Evolutionary conservation across 148 eudicot species (phyloP).

Genomic region (Mesembryanthemum crystallinum): DNA sequence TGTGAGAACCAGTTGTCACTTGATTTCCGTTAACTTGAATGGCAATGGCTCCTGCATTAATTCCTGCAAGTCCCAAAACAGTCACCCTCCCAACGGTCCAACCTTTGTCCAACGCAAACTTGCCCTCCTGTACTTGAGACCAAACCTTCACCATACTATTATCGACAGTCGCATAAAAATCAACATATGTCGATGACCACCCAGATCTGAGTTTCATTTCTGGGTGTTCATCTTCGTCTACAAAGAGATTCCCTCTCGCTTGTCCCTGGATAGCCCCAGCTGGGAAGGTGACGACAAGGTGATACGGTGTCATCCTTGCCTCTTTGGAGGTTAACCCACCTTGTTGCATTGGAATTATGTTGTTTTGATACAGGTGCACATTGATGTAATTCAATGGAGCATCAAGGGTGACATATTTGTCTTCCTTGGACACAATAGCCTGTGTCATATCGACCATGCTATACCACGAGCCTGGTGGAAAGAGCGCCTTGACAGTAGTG

Average conservation of each 20-base stretch:
- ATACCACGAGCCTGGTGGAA: conserved; percentile 90
- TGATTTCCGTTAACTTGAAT: conserved; percentile 51
- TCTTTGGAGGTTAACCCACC: conserved; percentile 81
- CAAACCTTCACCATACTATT: conserved; percentile 62
- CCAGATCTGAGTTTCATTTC: conserved; percentile 87
- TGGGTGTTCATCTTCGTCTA: conserved; percentile 82
- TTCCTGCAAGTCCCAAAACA: conserved; percentile 64
- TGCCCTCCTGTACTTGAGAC: conserved; percentile 77
- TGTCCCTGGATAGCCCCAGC: conserved; percentile 49
- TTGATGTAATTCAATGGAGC: conserved; percentile 77
- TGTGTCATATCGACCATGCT: conserved; percentile 70
- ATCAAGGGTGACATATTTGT: conserved; percentile 51
- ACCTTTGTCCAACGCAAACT: conserved; percentile 71
- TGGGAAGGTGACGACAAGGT: conserved; percentile 75
- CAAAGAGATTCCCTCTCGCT: conserved; percentile 76
- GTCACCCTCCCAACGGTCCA: conserved; percentile 69
- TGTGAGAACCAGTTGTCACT: conserved; percentile 30
- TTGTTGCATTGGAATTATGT: conserved; percentile 82
- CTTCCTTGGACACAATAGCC: conserved; percentile 42
- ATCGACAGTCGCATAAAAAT: conserved; percentile 57
- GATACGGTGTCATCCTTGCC: conserved; percentile 85
- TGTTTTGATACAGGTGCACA: conserved; percentile 75
- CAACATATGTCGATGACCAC: conserved; percentile 67
- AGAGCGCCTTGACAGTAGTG: conserved; percentile 61
- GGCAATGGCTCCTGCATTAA: conserved; percentile 30